A percentile compares a stretch with the other conserved stretches of the same genome.
Evolutionary conservation across 768 basidiomycete genomes (phyloP).

Genomic region (Mrakia blollopis): DNA sequence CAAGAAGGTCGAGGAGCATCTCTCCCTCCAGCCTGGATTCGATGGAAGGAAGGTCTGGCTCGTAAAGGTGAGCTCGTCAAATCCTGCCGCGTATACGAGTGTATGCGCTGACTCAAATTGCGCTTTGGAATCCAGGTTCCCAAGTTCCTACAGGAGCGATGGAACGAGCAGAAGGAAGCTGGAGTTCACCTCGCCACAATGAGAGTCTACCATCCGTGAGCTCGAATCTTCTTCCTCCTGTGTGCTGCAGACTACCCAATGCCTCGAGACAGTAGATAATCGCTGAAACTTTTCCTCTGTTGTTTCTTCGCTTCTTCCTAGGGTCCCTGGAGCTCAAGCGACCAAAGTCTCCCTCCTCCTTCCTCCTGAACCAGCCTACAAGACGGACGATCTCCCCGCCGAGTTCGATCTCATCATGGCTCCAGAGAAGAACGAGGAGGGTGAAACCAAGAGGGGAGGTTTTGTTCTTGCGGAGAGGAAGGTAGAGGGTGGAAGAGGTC

Average conservation of each 20-base stretch:
- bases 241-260: slow-evolving; percentile 31
- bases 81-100: neutral
- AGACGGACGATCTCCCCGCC: slow-evolving; percentile 48
- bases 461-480: slow-evolving; percentile 23
- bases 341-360: slow-evolving; percentile 35
- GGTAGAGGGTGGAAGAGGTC: slow-evolving; percentile 19
- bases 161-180: slow-evolving; percentile 68
- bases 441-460: neutral
- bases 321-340: slow-evolving; percentile 30
- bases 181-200: slow-evolving; percentile 78
- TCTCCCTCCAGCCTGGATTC: slow-evolving; percentile 1
- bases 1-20: slow-evolving; percentile 16
- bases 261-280: neutral
- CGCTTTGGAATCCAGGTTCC: slow-evolving; percentile 58
- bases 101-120: no score
- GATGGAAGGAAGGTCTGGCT: slow-evolving; percentile 32
- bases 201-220: slow-evolving; percentile 60
- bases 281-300: neutral
- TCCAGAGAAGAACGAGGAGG: slow-evolving; percentile 15
- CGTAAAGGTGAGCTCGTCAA: slow-evolving; percentile 28
- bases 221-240: slow-evolving; percentile 32
- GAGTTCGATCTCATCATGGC: slow-evolving; percentile 79
- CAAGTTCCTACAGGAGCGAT: slow-evolving; percentile 76
- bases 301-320: slow-evolving; percentile 4
- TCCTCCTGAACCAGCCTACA: slow-evolving; percentile 49